phyloP scores from a whole-genome alignment of 1,139 yeast genomes.

The Pichia sp. region DNA sequence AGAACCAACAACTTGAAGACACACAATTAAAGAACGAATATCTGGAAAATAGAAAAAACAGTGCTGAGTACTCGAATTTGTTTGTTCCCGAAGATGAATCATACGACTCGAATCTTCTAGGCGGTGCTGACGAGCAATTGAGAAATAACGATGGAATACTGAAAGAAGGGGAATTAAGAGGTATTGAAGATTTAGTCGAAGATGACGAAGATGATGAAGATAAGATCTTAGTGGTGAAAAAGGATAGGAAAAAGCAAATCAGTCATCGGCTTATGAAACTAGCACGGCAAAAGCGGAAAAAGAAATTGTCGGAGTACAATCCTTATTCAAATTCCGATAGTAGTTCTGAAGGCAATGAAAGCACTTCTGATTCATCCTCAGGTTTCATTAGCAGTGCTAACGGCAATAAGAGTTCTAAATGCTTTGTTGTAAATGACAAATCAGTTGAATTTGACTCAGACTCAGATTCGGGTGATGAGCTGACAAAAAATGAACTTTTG shows the following conservation, averaged over 20 bases:
- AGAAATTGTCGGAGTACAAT: not conserved
- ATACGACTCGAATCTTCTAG: not conserved
- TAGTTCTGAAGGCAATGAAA: not conserved
- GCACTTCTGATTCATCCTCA: not conserved
- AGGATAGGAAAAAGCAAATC: not conserved
- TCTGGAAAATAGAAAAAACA: not conserved
- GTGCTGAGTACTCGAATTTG: not conserved
- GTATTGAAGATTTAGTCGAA: not conserved
- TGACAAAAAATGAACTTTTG: not conserved
- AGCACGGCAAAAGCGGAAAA: not conserved
- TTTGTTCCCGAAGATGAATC: slow-evolving; percentile 1
- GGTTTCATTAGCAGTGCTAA: not conserved
- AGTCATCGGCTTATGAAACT: not conserved
- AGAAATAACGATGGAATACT: not conserved
- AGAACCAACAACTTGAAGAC: not conserved
- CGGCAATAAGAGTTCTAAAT: not conserved
- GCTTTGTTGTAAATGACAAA: slow-evolving; percentile 8
- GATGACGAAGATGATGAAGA: not conserved
- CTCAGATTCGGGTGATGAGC: slow-evolving; percentile 7
- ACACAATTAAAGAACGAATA: too few relatives aligned
- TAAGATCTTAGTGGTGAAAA: not conserved
- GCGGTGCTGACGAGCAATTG: not conserved
- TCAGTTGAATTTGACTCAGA: slow-evolving; percentile 7
- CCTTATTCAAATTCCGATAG: not conserved
- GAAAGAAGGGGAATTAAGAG: not conserved